A percentile compares a stretch with the other conserved stretches of the same genome.
These are phyloP conservation scores for Backusella luteola DNA, from an alignment of 192 early-diverging fungal genomes.

Conservation along the genomic window DNA sequence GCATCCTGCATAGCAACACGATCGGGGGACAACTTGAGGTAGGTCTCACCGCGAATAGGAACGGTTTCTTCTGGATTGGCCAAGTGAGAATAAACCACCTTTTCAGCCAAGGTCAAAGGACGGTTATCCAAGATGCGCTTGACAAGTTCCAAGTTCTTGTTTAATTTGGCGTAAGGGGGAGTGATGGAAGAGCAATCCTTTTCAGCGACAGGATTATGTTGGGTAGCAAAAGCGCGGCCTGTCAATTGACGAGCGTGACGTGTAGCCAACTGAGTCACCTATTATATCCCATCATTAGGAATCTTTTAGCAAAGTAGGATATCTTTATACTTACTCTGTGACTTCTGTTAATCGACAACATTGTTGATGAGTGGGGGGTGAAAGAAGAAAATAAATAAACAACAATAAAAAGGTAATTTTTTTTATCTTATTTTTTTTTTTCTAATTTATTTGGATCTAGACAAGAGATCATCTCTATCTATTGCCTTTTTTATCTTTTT, in stretches of 20 bases:
- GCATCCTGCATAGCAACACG: slow-evolving; percentile 98
- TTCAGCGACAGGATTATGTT: slow-evolving; percentile 31
- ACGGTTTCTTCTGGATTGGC: slow-evolving; percentile 60
- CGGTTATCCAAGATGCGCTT: slow-evolving; percentile 47
- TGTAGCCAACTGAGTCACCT: slow-evolving; percentile 9
- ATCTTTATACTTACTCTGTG: slow-evolving; percentile 3
- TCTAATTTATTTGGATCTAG: slow-evolving; percentile 5
- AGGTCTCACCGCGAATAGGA: slow-evolving; percentile 79
- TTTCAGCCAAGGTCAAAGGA: slow-evolving; percentile 90
- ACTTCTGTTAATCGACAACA: slow-evolving; percentile 6
- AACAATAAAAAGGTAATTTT: background rate
- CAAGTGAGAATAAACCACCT: slow-evolving; percentile 93
- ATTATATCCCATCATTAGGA: background rate
- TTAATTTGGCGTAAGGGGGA: slow-evolving; percentile 52
- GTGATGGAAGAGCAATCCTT: slow-evolving; percentile 48
- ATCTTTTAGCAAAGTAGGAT: background rate
- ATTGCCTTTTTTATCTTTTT: slow-evolving; percentile 3
- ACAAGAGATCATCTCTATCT: slow-evolving; percentile 7
- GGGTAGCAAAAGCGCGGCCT: slow-evolving; percentile 21
- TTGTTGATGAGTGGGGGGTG: slow-evolving; percentile 5
- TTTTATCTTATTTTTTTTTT: slow-evolving; percentile 1
- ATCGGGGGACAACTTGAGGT: slow-evolving; percentile 92
- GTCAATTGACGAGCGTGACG: background rate
- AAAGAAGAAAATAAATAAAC: slow-evolving; percentile 6
- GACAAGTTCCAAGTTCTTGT: slow-evolving; percentile 46